Base-by-base conservation (phyloP, 352 stramenopile species). In the Saprolegnia diclina region DNA sequence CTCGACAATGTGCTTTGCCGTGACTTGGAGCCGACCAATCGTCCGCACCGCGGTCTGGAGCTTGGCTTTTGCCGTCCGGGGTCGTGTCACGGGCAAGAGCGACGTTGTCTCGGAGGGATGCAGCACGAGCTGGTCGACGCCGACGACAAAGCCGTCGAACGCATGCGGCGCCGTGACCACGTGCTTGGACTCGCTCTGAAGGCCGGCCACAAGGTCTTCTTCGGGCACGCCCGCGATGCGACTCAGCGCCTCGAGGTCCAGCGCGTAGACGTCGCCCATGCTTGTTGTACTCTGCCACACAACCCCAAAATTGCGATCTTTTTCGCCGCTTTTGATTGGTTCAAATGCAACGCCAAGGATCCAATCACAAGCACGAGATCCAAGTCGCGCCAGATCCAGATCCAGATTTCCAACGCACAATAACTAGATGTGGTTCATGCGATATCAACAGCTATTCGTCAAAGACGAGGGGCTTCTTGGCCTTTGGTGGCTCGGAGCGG, bases 111-210 rank as follows among this genome's bases (percentile, higher is more conserved):
- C 72, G 68, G 91, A 82, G 40, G 81, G 71, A 5, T 69, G 21
- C 26, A 53, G 26, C 61, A 54, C 32, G 76, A 91, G 69, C 48
- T 90, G 82, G 44, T 90, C 88, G 48, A 94, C 82, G 42, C 83
- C 86, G 0, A 94, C 84, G n/a, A 91, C 77, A 61, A 90, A 94
- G 9, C 86, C 86, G 73, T 91, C 81, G 73, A 94, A 92, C 14
- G 91, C 79, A 19, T 79, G 72, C 11, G 73, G 67, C 78, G 35
- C 78, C 76, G 56, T 87, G 78, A 87, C 77, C 62, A 89, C 71
- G 5, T 32, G 14, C 10, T 22, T 18, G 10, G 56, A 32, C 22
- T 64, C 56, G 13, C 22, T 18, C 56, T 64, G 24, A 0, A 64
- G 56, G 18, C 24, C 56, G 4, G 56, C 56, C 5, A 64, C 56